Base-by-base conservation (phyloP, 116 monocot species). In the Posidonia oceanica region DNA sequence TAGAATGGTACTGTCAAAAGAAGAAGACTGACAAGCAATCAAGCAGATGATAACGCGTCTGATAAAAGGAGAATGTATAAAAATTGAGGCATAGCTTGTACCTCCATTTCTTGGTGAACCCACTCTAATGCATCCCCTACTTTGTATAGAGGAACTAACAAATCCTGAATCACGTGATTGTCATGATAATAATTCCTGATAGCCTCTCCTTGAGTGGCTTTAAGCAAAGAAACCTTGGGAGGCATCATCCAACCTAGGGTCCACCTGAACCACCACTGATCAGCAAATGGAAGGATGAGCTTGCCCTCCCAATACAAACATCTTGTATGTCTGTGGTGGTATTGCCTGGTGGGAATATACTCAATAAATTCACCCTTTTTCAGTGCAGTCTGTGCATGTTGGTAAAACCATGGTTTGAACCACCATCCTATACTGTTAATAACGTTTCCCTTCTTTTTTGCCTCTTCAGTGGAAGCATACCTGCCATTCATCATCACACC, bases 341-440 rank as follows among this genome's bases (percentile, higher is more conserved):
- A 88, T 3, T 88, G 80, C 61, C 83, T 82, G 3, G 83, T 85
- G 2, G 85, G 85, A 40, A 85, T 81, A 70, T 85, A 85, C 61
- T 88, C 88, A 39, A 81, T 79, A 81, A 83, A 85, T 64, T 83
- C 79, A 13, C 86, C 89, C 57, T 64, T 81, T 48, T 72, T 78
- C 5, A 83, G 75, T 36, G 85, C 81, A 59, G 7, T 86, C 73
- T 81, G 72, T 4, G 86, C 86, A 74, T 89, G 89, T 75, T 89
- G 83, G 69, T 86, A 89, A 40, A 89, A 89, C 88, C 88, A 88
- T 0, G 80, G 75, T 38, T 85, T 88, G 54, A 83, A 88, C 88
- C 88, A 88, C 85, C 80, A 85, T 1, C 88, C 85, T 4, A 80
- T 63, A 40, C 57, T 69, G 67, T 88, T 88, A 64, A 84, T 82